A percentile compares a stretch with the other conserved stretches of the same genome.
Conservation (phyloP, 176 grass and related monocot genomes). For the Carex myosuroides region DNA sequence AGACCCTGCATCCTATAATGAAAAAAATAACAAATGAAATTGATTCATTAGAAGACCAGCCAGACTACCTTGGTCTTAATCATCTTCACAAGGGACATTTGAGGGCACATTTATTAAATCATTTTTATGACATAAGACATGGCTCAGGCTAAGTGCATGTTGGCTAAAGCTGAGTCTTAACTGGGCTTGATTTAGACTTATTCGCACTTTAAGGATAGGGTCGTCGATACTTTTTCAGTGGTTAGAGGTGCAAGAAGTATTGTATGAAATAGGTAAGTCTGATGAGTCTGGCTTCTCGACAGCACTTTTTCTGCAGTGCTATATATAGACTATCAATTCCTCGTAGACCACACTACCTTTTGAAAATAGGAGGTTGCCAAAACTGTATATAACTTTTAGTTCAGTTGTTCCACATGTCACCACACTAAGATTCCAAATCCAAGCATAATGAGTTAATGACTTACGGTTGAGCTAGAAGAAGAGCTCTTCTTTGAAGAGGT, state of each 20-base stretch:
- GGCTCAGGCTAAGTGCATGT: background rate
- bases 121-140: background rate
- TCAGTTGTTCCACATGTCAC: background rate
- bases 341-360: background rate
- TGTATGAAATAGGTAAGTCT: background rate
- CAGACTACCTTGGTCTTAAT: slow-evolving; percentile 12
- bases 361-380: background rate
- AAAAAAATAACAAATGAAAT: slow-evolving; percentile 18
- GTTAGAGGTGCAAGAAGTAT: background rate
- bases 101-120: background rate
- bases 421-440: background rate
- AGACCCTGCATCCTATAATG: slow-evolving; percentile 48
- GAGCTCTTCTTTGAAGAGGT: slow-evolving; percentile 10
- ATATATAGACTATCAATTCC: background rate
- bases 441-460: background rate
- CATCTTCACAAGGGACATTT: background rate
- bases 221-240: background rate
- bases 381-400: background rate
- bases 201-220: background rate
- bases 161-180: slow-evolving; percentile 3
- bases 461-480: slow-evolving; percentile 20
- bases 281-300: background rate
- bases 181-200: background rate
- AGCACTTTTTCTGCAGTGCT: background rate
- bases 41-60: slow-evolving; percentile 2